Evolutionary conservation across 495 filamentous ascomycete genomes (phyloP), one percentile per base, ranked within the genome.

Genomic region (Evansstolkia leycettana): DNA sequence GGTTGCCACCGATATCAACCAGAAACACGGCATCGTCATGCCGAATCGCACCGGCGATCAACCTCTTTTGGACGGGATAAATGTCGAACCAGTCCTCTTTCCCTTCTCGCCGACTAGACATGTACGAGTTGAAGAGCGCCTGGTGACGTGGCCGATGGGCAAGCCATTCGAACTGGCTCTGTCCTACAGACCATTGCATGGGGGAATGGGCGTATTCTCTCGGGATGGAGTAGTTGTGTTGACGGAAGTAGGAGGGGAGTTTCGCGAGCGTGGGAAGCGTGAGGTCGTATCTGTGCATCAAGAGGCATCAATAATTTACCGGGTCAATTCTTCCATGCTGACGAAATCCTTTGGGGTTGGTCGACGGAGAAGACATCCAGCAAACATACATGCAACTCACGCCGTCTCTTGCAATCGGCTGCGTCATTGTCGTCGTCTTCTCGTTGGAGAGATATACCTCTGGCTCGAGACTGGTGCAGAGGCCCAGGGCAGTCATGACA

Each of bases 151-250:
- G 43, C 28, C 50, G 42, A 17, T 43, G 43, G 1, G 48, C 54
- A 11, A 61, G 42, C 60, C 60, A 64, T 17, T 64, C 60, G 30
- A 64, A 64, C 13, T 64, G 60, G 28, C 57, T 60, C 17, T 59
- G 47, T 0, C 60, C 60, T 4, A 61, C 55, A 1, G 53, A 54
- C 55, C 55, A 64, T 23, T 53, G 42, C 60, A 64, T 64, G 0
- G 60, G 60, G 0, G 53, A 59, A 10, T 13, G 32, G 3, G 47
- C 32, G 34, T 64, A 64, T 17, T 61, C 57, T 25, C 47, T 41
- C 0, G 60, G 60, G 3, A 47, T 51, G 17, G 20, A 24, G 39
- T 61, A 64, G 17, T 41, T 31, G 32, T 59, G 48, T 3, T 40
- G 28, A 0, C 44, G 48, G 13, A 61, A 45, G 30, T 60, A 64